Percentiles rank a stretch among this genome's conserved stretches.
Conservation (phyloP, 305 asterid genomes). For the Ajuga reptans region DNA sequence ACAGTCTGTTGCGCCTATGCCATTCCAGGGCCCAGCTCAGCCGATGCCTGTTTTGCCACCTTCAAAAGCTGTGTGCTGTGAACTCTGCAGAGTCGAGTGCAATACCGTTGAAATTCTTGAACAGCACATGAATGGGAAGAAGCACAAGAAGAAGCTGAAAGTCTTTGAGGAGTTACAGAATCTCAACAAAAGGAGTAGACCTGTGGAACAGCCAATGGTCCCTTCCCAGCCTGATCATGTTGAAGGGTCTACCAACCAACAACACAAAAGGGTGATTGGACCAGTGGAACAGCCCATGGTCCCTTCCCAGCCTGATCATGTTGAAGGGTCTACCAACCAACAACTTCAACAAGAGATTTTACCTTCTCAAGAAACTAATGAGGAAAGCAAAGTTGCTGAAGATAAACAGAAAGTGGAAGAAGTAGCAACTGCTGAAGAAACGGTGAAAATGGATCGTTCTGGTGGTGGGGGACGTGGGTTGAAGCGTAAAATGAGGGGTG, state of each 20-base stretch:
- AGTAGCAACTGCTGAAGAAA: slow-evolving; percentile 24
- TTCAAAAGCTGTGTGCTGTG: slow-evolving; percentile 39
- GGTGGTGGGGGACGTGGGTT: slow-evolving; percentile 28
- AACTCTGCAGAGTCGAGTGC: slow-evolving; percentile 58
- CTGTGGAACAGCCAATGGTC: slow-evolving; percentile 28
- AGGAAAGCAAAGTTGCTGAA: slow-evolving; percentile 24
- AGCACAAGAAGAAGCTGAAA: slow-evolving; percentile 48
- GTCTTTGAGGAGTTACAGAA: slow-evolving; percentile 37
- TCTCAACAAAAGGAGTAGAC: slow-evolving; percentile 24
- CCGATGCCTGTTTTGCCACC: slow-evolving; percentile 27
- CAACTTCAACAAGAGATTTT: slow-evolving; percentile 23
- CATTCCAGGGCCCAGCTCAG: slow-evolving; percentile 26
- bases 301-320: slow-evolving; percentile 25
- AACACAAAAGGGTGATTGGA: slow-evolving; percentile 23
- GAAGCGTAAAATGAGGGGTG: slow-evolving; percentile 42
- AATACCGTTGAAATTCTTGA: slow-evolving; percentile 47
- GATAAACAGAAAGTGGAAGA: slow-evolving; percentile 29
- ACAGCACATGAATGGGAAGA: slow-evolving; percentile 51
- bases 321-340: slow-evolving; percentile 16
- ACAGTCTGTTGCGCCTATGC: slow-evolving; percentile 20
- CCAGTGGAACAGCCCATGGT: slow-evolving; percentile 30
- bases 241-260: slow-evolving; percentile 17
- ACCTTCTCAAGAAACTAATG: slow-evolving; percentile 27
- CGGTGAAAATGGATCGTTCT: slow-evolving; percentile 13
- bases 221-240: slow-evolving; percentile 24